Conservation (phyloP, 2,329 filamentous ascomycete genomes). For the Triangularia verruculosa region DNA sequence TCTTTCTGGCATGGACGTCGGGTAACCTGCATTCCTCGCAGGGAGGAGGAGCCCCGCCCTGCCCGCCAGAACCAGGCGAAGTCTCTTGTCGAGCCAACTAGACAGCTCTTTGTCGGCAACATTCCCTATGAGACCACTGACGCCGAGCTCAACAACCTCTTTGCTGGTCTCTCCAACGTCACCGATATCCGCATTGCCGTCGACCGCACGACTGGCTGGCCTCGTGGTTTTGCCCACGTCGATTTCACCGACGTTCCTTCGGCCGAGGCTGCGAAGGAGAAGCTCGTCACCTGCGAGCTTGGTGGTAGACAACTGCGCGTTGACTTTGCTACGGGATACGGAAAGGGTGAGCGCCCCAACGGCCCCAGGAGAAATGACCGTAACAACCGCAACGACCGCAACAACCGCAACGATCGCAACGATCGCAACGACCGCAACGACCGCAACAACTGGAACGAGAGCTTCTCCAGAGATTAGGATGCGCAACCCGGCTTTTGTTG, state of each 20-base stretch:
- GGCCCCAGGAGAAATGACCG: background rate
- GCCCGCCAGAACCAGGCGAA: background rate
- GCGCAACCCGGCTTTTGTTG: background rate
- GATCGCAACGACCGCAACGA: background rate
- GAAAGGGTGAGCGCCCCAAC: constrained; percentile 2
- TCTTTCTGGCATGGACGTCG: constrained; percentile 41
- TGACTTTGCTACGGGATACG: constrained; percentile 52
- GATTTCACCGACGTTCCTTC: constrained; percentile 70
- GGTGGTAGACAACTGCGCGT: constrained; percentile 64
- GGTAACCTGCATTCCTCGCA: constrained; percentile 29
- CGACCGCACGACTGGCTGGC: constrained; percentile 75
- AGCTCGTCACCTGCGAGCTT: constrained; percentile 55
- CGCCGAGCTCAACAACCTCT: constrained; percentile 74
- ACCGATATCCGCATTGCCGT: constrained; percentile 77
- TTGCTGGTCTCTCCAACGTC: constrained; percentile 67
- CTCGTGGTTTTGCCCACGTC: constrained; percentile 79
- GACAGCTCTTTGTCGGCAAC: constrained; percentile 74
- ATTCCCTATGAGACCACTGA: constrained; percentile 84
- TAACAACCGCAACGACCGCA: background rate
- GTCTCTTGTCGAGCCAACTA: constrained; percentile 22
- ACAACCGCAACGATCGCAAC: background rate
- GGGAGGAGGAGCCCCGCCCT: background rate
- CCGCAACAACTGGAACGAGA: background rate
- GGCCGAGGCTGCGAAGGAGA: constrained; percentile 58
- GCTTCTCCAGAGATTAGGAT: too few species aligned